Percentiles rank a stretch among this genome's conserved stretches.
Conservation (phyloP, 495 filamentous ascomycete genomes). For the Cercophora sp. region DNA sequence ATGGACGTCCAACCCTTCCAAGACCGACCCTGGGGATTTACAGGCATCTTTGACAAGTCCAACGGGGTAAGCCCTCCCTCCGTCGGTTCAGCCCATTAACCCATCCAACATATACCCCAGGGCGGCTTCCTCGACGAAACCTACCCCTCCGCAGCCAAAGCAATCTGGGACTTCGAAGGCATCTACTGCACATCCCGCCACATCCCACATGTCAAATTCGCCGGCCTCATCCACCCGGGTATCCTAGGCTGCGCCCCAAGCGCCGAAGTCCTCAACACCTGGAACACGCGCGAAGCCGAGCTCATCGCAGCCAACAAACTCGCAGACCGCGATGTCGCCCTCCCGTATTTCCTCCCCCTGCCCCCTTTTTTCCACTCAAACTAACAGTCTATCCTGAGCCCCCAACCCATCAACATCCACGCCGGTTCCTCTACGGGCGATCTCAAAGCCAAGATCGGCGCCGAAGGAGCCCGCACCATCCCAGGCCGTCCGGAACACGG, state of each 20-base stretch:
- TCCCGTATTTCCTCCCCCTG: conserved; percentile 42
- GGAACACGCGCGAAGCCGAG: conserved; percentile 79
- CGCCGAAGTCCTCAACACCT: conserved; percentile 57
- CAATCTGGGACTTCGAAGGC: conserved; percentile 97
- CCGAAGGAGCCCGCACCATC: conserved; percentile 86
- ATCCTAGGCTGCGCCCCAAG: conserved; percentile 91
- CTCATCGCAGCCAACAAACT: conserved; percentile 65
- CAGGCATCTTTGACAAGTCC: conserved; percentile 72
- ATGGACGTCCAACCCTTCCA: conserved; percentile 92
- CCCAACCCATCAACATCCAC: conserved; percentile 65
- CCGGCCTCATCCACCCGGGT: conserved; percentile 91
- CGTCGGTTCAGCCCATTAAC: too few relatives aligned
- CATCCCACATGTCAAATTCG: conserved; percentile 83
- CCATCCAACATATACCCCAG: conserved; percentile 9
- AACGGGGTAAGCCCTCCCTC: conserved; percentile 54
- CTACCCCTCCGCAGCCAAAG: conserved; percentile 86
- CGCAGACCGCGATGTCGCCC: conserved; percentile 70
- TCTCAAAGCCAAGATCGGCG: conserved; percentile 68
- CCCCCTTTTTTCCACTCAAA: neutral
- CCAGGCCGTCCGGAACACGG: conserved; percentile 70
- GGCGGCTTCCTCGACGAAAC: conserved; percentile 90
- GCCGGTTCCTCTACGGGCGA: conserved; percentile 61
- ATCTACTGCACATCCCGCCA: conserved; percentile 90
- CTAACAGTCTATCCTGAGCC: conserved; percentile 27
- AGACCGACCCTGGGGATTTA: conserved; percentile 88